These are phyloP conservation scores for Globisporangium nodosum DNA, from an alignment of 352 stramenopile genomes.

Conservation along the genomic window DNA sequence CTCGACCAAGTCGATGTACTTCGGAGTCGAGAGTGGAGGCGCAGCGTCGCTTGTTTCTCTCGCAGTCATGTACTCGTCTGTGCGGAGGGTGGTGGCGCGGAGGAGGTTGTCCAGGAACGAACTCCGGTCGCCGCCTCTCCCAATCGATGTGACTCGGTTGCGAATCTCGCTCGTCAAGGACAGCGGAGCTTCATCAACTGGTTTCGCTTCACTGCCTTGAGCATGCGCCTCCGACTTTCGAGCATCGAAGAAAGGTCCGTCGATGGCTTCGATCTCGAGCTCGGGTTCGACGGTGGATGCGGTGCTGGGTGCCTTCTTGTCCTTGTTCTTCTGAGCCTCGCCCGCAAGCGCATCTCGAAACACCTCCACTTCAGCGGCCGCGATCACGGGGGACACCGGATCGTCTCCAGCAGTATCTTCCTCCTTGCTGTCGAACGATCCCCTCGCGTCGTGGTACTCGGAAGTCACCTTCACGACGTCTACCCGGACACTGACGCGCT, in stretches of 20 bases:
- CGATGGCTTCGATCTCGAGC: constrained; percentile 32
- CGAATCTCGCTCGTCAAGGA: constrained; percentile 10
- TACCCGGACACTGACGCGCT: constrained; percentile 19
- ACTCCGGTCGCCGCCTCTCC: constrained; percentile 5
- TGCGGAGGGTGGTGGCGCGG: constrained; percentile 9
- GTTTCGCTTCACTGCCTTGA: neutral
- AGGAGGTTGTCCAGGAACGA: constrained; percentile 14
- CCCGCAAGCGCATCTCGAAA: neutral
- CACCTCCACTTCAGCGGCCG: neutral
- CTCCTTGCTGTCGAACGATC: neutral
- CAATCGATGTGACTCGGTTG: constrained; percentile 8
- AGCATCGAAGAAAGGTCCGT: constrained; percentile 4
- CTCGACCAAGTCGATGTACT: constrained; percentile 12
- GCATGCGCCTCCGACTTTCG: constrained; percentile 1
- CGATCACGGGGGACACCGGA: neutral
- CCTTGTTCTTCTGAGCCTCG: neutral
- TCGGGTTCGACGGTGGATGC: constrained; percentile 28
- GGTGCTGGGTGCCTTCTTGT: neutral
- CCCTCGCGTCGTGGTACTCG: constrained; percentile 5
- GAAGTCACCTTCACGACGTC: constrained; percentile 7
- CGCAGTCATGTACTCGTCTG: constrained; percentile 17
- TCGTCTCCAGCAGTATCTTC: neutral
- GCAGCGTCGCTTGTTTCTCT: constrained; percentile 4
- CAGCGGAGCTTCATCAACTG: constrained; percentile 6
- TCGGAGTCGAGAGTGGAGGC: constrained; percentile 8